Conservation (phyloP, 345 rosid genomes). For the Nasturtium officinale region DNA sequence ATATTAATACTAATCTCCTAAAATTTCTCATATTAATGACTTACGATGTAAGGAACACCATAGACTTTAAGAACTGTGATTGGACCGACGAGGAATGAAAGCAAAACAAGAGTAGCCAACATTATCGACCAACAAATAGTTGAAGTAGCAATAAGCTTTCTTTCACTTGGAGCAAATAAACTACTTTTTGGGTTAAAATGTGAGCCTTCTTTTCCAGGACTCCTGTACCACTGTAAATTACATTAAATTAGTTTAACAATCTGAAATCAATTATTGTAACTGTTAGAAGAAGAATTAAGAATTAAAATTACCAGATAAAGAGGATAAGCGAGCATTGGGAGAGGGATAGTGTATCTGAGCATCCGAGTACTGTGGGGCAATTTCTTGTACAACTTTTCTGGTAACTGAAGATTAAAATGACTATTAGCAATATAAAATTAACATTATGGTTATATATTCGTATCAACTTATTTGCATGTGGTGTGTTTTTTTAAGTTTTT, state of each 20-base stretch:
- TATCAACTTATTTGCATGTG: conserved; percentile 24
- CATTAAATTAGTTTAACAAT: not conserved
- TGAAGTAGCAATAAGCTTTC: conserved; percentile 68
- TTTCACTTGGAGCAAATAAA: conserved; percentile 68
- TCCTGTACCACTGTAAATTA: conserved; percentile 65
- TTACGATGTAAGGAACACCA: conserved; percentile 74
- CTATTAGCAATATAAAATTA: not conserved
- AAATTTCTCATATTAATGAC: not conserved
- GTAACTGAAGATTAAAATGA: conserved; percentile 46
- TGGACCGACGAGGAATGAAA: conserved; percentile 54
- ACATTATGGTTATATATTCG: not conserved
- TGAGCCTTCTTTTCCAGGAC: conserved; percentile 97
- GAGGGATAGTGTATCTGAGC: conserved; percentile 66
- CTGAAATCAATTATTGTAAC: not conserved
- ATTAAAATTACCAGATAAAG: conserved; percentile 54
- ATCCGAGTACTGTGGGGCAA: conserved; percentile 45
- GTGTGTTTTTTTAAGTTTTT: not conserved
- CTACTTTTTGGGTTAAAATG: conserved; percentile 82
- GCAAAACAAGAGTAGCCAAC: conserved; percentile 49
- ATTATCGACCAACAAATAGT: conserved; percentile 68
- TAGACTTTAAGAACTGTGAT: conserved; percentile 58
- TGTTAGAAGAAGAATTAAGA: not conserved
- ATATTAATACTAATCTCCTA: not conserved
- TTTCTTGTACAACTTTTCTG: conserved; percentile 58
- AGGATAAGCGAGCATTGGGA: conserved; percentile 73